phyloP scores from a whole-genome alignment of 345 rosid species.

The Excoecaria agallocha region DNA sequence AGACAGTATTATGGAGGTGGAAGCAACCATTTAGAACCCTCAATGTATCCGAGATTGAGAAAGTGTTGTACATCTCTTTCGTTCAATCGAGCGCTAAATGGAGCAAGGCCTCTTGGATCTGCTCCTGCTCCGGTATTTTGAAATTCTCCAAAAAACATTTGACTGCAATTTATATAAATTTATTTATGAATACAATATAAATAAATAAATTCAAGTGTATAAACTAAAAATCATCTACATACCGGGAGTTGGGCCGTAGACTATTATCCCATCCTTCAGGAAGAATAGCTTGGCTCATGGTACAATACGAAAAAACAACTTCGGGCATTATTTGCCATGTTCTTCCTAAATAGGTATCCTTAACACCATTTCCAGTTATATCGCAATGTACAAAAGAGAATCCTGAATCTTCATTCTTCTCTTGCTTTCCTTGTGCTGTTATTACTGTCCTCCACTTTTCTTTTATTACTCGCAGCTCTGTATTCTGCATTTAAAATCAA shows the following conservation, averaged over 20 bases:
- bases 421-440: slow-evolving; percentile 56
- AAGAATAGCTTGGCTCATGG: slow-evolving; percentile 34
- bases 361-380: slow-evolving; percentile 38
- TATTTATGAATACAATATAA: too few species aligned
- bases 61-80: slow-evolving; percentile 27
- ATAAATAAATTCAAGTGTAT: too few species aligned
- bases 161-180: slow-evolving; percentile 19
- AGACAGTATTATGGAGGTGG: slow-evolving; percentile 44
- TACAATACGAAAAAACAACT: slow-evolving; percentile 51
- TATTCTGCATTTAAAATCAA: slow-evolving; percentile 26
- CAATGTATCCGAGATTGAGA: slow-evolving; percentile 43
- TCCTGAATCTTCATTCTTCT: slow-evolving; percentile 37
- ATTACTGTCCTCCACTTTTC: slow-evolving; percentile 41
- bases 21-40: slow-evolving; percentile 62
- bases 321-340: slow-evolving; percentile 53
- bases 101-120: slow-evolving; percentile 19
- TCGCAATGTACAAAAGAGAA: slow-evolving; percentile 56
- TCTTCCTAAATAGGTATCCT: slow-evolving; percentile 50
- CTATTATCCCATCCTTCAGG: slow-evolving; percentile 61
- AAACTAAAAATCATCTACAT: too few species aligned
- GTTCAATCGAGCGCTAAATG: slow-evolving; percentile 25
- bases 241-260: slow-evolving; percentile 9
- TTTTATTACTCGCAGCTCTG: slow-evolving; percentile 36
- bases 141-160: slow-evolving; percentile 52
- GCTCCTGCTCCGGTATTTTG: slow-evolving; percentile 52